Base-by-base conservation (phyloP, 2,329 filamentous ascomycete species). In the Fusarium acutatum region DNA sequence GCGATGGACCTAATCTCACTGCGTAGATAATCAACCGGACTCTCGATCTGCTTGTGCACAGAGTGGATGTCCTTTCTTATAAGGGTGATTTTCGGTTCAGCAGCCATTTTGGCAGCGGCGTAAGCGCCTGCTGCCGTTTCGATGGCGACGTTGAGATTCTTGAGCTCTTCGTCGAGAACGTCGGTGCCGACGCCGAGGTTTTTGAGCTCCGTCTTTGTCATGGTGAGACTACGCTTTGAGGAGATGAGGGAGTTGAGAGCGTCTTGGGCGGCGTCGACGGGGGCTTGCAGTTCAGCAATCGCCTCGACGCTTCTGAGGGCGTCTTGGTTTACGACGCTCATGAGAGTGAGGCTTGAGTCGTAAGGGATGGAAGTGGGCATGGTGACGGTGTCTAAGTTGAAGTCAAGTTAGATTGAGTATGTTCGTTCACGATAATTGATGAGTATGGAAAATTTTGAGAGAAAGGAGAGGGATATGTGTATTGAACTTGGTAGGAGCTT, bases 151-250 rank as follows among this genome's bases (percentile, higher is more conserved):
- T 68, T 56, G 15, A 73, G 6, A 1, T 43, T 35, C 5, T 60
- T 20, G 13, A 59, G 15, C 17, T 65, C 54, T 0, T 35, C 13
- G 6, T 59, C 52, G 11, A 64, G 12, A n/a, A 7, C 6, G 1
- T 59, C 38, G 10, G 54, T 61, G 0, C 26, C 28, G 43, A 72
- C 30, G 0, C 69, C 44, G 20, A 73, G 64, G n/a, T 74, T 74
- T 1, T 15, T 20, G n/a, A 75, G 68, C 49, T 75, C 66, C 4
- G 63, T 57, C 35, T 64, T 75, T 46, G 71, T 75, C 69, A 75
- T 74, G 24, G 35, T 35, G 2, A 75, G 40, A 24, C 71, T 63
- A 30, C 71, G 68, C 18, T 59, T 72, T 3, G 63, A 61, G 3
- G 69, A 34, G 3, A 74, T 50, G 18, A 71, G 34, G 1, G 69